Evolutionary conservation across 148 eudicot species (phyloP).

Genomic region (Camellia granthamiana): DNA sequence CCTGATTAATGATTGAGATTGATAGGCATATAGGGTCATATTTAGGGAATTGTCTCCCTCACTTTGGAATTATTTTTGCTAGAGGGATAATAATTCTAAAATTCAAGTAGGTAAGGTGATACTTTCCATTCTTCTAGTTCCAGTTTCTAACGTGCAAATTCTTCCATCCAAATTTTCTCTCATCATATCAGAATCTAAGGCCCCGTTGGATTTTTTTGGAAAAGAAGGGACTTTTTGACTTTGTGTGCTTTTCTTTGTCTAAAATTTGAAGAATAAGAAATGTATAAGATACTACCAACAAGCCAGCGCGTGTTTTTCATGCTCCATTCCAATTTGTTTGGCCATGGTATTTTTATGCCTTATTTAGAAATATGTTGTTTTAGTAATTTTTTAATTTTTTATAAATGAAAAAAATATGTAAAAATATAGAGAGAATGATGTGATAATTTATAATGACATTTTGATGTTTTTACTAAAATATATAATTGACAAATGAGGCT

Average conservation of each 20-base stretch:
- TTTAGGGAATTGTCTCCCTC: background rate
- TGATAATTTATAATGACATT: no score
- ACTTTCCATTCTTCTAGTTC: slow-evolving; percentile 3
- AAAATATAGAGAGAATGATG: no score
- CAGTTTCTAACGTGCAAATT: background rate
- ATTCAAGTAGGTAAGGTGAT: slow-evolving; percentile 7
- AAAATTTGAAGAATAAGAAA: background rate
- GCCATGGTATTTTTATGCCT: no score
- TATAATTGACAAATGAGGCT: no score
- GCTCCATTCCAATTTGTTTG: background rate
- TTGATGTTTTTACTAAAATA: no score
- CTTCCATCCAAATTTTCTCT: slow-evolving; percentile 8
- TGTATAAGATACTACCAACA: background rate
- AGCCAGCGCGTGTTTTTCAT: background rate
- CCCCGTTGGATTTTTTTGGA: background rate
- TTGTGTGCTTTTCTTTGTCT: background rate
- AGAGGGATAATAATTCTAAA: background rate
- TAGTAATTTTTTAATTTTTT: no score
- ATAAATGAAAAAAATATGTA: no score
- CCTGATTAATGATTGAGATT: background rate
- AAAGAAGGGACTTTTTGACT: slow-evolving; percentile 2
- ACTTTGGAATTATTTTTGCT: background rate
- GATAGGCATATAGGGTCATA: background rate
- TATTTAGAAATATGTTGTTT: no score
- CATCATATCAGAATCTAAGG: background rate